Percentiles rank a stretch among this genome's conserved stretches.
These are phyloP conservation scores for Aspergillus baeticus DNA, from an alignment of 495 filamentous ascomycete genomes.

Conservation along the genomic window DNA sequence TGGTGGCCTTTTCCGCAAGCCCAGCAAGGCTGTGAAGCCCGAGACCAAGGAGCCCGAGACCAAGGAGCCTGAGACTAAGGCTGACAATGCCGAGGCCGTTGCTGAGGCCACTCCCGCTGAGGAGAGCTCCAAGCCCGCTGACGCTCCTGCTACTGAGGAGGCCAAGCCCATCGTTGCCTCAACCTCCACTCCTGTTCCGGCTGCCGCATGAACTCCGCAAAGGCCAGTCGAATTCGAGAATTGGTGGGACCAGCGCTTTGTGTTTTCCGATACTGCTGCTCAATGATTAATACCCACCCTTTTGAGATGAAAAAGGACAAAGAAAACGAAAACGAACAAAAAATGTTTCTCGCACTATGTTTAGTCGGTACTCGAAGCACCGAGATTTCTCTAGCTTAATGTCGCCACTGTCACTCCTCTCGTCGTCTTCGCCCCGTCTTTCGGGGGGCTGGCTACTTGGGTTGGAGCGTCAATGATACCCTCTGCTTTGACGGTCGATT, in stretches of 20 bases:
- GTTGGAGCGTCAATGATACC: constrained; percentile 27
- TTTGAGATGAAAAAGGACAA: constrained; percentile 4
- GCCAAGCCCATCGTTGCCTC: constrained; percentile 33
- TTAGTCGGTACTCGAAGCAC: constrained; percentile 13
- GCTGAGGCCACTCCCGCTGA: constrained; percentile 31
- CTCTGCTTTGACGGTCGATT: constrained; percentile 27
- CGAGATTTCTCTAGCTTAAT: constrained; percentile 15
- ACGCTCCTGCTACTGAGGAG: constrained; percentile 33
- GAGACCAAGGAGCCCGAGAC: constrained; percentile 30
- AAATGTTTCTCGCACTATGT: constrained; percentile 3
- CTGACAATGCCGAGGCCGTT: constrained; percentile 30
- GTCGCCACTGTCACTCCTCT: constrained; percentile 36
- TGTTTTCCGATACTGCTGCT: constrained; percentile 15
- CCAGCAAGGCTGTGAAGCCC: constrained; percentile 54
- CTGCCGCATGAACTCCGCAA: constrained; percentile 45
- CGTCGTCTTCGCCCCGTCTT: constrained; percentile 9
- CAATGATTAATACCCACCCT: constrained; percentile 10
- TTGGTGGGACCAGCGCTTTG: constrained; percentile 41
- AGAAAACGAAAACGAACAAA: constrained; percentile 10
- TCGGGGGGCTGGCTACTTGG: constrained; percentile 4
- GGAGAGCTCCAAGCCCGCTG: constrained; percentile 31
- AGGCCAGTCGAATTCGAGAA: constrained; percentile 41
- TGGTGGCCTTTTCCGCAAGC: constrained; percentile 56
- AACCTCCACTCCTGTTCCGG: constrained; percentile 45
- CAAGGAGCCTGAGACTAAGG: constrained; percentile 30